These are phyloP conservation scores for Pythium insidiosum DNA, from an alignment of 352 stramenopile species.

Conservation along the genomic window DNA sequence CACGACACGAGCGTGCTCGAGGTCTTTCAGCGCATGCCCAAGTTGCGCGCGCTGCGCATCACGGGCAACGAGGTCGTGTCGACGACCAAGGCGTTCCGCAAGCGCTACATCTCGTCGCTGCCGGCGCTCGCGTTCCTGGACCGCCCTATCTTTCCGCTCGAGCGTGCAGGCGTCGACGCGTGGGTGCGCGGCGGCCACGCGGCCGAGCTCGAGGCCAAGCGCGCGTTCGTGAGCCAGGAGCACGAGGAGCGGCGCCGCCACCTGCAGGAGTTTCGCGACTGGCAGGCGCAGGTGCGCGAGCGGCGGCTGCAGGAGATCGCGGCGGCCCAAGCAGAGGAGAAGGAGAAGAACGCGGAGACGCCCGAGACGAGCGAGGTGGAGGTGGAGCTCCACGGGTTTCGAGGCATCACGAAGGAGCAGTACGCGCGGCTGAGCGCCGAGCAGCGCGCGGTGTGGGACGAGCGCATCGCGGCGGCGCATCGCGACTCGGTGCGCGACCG, in stretches of 20 bases:
- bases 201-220: slow-evolving; percentile 76
- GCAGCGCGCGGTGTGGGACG: slow-evolving; percentile 48
- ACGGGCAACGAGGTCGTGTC: slow-evolving; percentile 90
- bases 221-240: slow-evolving; percentile 68
- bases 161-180: slow-evolving; percentile 74
- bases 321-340: slow-evolving; percentile 27
- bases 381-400: slow-evolving; percentile 43
- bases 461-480: slow-evolving; percentile 43
- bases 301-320: slow-evolving; percentile 52
- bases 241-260: slow-evolving; percentile 55
- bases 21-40: slow-evolving; percentile 72
- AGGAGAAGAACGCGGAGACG: slow-evolving; percentile 19
- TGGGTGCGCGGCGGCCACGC: slow-evolving; percentile 87
- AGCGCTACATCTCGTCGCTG: slow-evolving; percentile 86
- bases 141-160: slow-evolving; percentile 90
- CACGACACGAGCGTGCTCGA: slow-evolving; percentile 69
- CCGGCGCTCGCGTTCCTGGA: slow-evolving; percentile 89
- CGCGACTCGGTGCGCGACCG: slow-evolving; percentile 25
- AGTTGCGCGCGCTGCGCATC: slow-evolving; percentile 71
- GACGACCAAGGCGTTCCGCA: slow-evolving; percentile 90
- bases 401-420: slow-evolving; percentile 56
- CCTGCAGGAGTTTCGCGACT: slow-evolving; percentile 74
- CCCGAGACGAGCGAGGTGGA: slow-evolving; percentile 11
- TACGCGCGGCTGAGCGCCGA: slow-evolving; percentile 33
- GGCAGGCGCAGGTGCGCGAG: slow-evolving; percentile 62